These are phyloP conservation scores for Collybia mongolica DNA, from an alignment of 768 basidiomycete species.

Conservation along the genomic window DNA sequence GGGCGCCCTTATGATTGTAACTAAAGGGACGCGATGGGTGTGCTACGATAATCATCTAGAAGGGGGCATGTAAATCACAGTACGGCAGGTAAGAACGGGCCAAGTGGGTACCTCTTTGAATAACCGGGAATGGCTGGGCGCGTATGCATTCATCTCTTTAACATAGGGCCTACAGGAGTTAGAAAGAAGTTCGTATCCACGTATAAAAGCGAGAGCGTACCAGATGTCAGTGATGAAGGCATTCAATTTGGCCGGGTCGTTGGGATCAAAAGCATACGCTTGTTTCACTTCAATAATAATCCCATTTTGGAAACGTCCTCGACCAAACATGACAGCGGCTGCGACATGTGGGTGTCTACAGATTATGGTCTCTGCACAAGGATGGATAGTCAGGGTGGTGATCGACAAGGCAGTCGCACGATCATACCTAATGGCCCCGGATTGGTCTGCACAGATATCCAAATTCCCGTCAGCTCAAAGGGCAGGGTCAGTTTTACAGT, in stretches of 20 bases:
- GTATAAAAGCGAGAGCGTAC: constrained; percentile 7
- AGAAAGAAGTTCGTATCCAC: background rate
- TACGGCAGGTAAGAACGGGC: background rate
- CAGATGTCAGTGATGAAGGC: constrained; percentile 23
- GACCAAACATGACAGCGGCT: constrained; percentile 36
- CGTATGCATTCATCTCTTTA: constrained; percentile 35
- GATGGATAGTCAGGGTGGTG: constrained; percentile 24
- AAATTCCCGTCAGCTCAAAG: no score
- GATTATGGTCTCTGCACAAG: constrained; percentile 37
- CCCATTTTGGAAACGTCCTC: constrained; percentile 32
- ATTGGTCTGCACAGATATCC: background rate
- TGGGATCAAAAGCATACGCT: constrained; percentile 19
- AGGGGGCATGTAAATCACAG: background rate
- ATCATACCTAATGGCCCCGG: background rate
- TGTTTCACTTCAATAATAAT: constrained; percentile 28
- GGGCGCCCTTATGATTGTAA: constrained; percentile 36
- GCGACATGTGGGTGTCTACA: constrained; percentile 23
- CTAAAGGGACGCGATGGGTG: constrained; percentile 38
- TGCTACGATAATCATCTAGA: constrained; percentile 42
- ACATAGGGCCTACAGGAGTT: constrained; percentile 32
- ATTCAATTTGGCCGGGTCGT: constrained; percentile 12
- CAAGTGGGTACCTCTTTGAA: constrained; percentile 38
- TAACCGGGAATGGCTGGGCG: constrained; percentile 43
- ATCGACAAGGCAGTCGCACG: background rate
- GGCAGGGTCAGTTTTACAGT: no score